phyloP scores from a whole-genome alignment of 1,284 basidiomycete genomes.

The Ustilago tritici region DNA sequence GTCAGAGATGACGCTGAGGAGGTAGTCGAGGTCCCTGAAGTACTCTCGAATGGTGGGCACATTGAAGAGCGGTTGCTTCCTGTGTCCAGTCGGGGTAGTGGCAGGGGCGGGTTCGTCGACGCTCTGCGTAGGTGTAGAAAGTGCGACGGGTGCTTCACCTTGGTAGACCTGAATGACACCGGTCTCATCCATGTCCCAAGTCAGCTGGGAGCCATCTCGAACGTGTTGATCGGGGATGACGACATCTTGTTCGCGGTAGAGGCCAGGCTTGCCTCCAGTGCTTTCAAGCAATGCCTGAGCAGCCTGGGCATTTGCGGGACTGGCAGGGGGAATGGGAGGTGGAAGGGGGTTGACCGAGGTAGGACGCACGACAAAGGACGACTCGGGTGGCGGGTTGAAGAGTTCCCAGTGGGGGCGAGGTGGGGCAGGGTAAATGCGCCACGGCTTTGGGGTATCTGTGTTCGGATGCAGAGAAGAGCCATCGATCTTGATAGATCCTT shows the following conservation, averaged over 20 bases:
- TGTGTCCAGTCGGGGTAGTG: slow-evolving; percentile 12
- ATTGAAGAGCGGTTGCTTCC: slow-evolving; percentile 76
- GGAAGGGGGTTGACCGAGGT: slow-evolving; percentile 61
- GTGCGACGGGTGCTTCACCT: slow-evolving; percentile 35
- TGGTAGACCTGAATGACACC: slow-evolving; percentile 67
- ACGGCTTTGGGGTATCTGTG: slow-evolving; percentile 60
- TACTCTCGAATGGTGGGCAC: slow-evolving; percentile 92
- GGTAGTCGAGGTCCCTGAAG: slow-evolving; percentile 93
- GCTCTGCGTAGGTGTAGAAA: slow-evolving; percentile 28
- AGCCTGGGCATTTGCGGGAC: slow-evolving; percentile 65
- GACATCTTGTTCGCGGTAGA: slow-evolving; percentile 56
- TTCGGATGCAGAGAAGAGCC: slow-evolving; percentile 52
- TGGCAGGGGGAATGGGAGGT: slow-evolving; percentile 64
- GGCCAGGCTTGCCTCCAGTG: slow-evolving; percentile 66
- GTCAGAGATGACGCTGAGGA: slow-evolving; percentile 77
- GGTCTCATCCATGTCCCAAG: slow-evolving; percentile 60
- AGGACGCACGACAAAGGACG: slow-evolving; percentile 63
- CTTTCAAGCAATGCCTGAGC: slow-evolving; percentile 66
- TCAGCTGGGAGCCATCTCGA: slow-evolving; percentile 36
- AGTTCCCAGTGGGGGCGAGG: slow-evolving; percentile 69
- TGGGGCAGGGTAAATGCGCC: slow-evolving; percentile 68
- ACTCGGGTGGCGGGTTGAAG: slow-evolving; percentile 65
- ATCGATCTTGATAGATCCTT: slow-evolving; percentile 62
- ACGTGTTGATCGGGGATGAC: slow-evolving; percentile 53
- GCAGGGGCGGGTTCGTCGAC: slow-evolving; percentile 39